A percentile compares a stretch with the other conserved stretches of the same genome.
phyloP scores from a whole-genome alignment of 1,284 basidiomycete genomes.

The Malassezia sp. region DNA sequence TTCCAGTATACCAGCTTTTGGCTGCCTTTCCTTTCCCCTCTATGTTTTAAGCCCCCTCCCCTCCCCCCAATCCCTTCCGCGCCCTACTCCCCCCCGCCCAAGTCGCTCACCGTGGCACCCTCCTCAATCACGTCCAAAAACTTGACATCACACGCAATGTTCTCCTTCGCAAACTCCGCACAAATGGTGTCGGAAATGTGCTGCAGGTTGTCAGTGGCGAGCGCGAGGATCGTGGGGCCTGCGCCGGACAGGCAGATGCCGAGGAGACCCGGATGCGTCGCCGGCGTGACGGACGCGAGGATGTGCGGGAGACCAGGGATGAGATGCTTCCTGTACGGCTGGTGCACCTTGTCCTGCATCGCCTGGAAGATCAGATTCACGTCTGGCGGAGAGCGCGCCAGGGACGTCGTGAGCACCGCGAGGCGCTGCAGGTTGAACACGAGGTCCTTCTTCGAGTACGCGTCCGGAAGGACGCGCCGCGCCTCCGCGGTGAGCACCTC shows the following conservation, averaged over 20 bases:
- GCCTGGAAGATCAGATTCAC: constrained; percentile 92
- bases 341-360: constrained; percentile 97
- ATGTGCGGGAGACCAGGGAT: constrained; percentile 63
- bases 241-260: constrained; percentile 97
- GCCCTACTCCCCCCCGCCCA: no score
- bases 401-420: constrained; percentile 91
- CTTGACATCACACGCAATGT: constrained; percentile 33
- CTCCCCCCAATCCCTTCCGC: neutral
- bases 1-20: no score
- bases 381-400: constrained; percentile 80
- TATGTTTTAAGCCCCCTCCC: neutral
- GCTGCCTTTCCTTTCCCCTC: no score
- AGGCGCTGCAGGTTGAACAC: constrained; percentile 93
- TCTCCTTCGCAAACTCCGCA: constrained; percentile 29
- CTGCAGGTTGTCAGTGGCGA: constrained; percentile 59
- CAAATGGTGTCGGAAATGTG: constrained; percentile 35
- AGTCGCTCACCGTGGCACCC: constrained; percentile 26
- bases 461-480: constrained; percentile 68
- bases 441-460: constrained; percentile 79
- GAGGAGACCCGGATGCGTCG: constrained; percentile 78
- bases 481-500: constrained; percentile 94
- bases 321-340: constrained; percentile 81
- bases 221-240: constrained; percentile 89
- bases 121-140: constrained; percentile 37
- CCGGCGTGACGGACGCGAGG: constrained; percentile 72